Base-by-base conservation (phyloP, 2,329 filamentous ascomycete genomes). In the Laburnicola sp. region DNA sequence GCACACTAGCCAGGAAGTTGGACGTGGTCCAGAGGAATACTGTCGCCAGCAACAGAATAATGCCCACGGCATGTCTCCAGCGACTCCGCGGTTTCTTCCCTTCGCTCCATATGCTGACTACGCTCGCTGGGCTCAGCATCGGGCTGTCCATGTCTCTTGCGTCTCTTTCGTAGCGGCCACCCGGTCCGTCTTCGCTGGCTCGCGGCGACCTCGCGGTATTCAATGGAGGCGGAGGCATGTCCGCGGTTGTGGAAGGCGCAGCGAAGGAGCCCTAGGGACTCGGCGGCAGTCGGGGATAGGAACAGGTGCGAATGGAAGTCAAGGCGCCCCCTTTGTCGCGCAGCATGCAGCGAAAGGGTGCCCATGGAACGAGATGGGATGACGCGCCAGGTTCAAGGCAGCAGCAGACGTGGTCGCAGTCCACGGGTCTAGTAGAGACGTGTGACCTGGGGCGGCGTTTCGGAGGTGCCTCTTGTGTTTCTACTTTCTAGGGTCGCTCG, bases 1-100 rank as follows among this genome's bases (percentile, higher is more conserved):
- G 23, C 60, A 96, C 92, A 71, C 91, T 96, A 54, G 91, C 90
- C 45, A 99, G 79, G 70, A 99, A 99, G 73, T 96, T 97, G 56
- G 89, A 95, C 16, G 86, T 75, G 1, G 94, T 97, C 94, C 94
- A 99, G 11, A 97, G 76, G 46, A 94, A 84, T 3, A 99, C 92
- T 0, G 94, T 96, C 23, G 89, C 73, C 40, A 93, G 78, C 35
- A 99, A 79, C 43, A 97, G 76, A 21, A 81, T 74, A 53, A 97
- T 89, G 2, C 94, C 94, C 40, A 96, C 72, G 0, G 87, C 88
- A 60, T 89, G 83, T 63, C 90, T 80, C 65, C 74, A 66, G 31
- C 53, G 54, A 50, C 56, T 63, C 48, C 54, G 53, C 35, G 60
- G 61, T 43, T 59, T 67, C 57, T 62, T 67, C 16, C 56, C 57